Base-by-base conservation (phyloP, 1,284 basidiomycete species). In the Heterobasidion irregulare region DNA sequence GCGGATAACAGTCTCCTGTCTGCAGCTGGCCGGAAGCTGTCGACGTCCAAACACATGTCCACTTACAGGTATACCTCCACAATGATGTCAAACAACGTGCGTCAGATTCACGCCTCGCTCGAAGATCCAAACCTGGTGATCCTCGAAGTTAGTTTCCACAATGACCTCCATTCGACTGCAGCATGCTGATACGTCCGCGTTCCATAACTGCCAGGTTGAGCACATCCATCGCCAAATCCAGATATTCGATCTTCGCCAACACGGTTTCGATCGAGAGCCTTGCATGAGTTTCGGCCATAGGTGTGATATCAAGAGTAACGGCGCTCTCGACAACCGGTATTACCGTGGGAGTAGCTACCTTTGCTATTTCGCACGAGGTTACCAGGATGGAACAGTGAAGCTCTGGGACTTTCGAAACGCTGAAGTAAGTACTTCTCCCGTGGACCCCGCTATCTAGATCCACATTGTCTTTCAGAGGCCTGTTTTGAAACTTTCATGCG, bases 321-420 rank as follows among this genome's bases (percentile, higher is more conserved):
- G 34, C 16, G 9, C 9, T 16, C 10, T 33, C 41, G 26, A 46
- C 15, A 26, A 19, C 12, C 41, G 52, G 15, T 34, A 53, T 53
- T 16, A 13, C 47, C 36, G 53, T 47, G 63, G 59, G 15, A 58
- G 58, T 44, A 60, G 67, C n/a, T 66, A 62, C 58, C 55, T 58
- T 55, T 67, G 67, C 46, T 69, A 75, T 55, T 80, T 79, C 63
- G 73, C 67, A 35, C 75, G 73, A 55, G 75, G 76, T 16, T 76
- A 70, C 63, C 62, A 67, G 48, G 78, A 81, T 60, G 75, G 74
- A 10, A 61, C 58, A 32, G 69, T 80, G 32, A 62, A 71, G 10
- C 60, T 78, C 19, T 82, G 79, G 77, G 79, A 82, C 62, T 75
- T 72, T 63, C 71, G 79, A 15, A 75, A 75, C 55, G 58, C 60